Evolutionary conservation across 768 basidiomycete genomes (phyloP), one percentile per base, ranked within the genome.

Genomic region (Tricholoma sp.): DNA sequence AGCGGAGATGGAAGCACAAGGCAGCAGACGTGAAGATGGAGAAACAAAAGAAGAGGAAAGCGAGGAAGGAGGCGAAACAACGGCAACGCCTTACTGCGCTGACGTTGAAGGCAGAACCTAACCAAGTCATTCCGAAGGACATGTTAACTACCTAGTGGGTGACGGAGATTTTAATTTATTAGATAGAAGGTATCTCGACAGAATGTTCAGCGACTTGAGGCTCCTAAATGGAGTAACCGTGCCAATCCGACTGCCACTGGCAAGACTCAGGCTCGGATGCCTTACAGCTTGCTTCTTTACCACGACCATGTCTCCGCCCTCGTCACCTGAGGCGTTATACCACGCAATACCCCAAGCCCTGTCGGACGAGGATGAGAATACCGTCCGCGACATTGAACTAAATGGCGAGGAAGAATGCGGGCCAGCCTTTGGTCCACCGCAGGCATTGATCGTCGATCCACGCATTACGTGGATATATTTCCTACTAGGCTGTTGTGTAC

Each of bases 381-480:
- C 64, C 18, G 59, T 64, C 42, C 55, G 64, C 9, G 61, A 66
- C 49, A 57, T 66, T 61, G 32, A 71, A 68, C 57, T 70, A n/a
- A 70, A 73, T 55, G 63, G 64, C 34, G 66, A 66, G 2, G 56
- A 59, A 29, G 50, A 57, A 24, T 47, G 39, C 12, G 66, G 64
- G 17, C 61, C 63, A 42, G 54, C 52, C 37, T 55, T 59, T 33
- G 71, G 64, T 54, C 71, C 61, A 28, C 61, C 66, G 56, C 58
- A 49, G 24, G 29, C 68, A 50, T 64, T 66, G 32, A 61, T 70
- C 29, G 66, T 76, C 17, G 77, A 83, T 57, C 47, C 70, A 42
- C 75, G 72, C 47, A 77, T 86, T 62, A 69, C 73, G 50, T 86
- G 85, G 83, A 80, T 86, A 41, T 80, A 85, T 61, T 89, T 91